phyloP scores from a whole-genome alignment of 2,329 filamentous ascomycete species.

The Trematosphaeria pertusa region DNA sequence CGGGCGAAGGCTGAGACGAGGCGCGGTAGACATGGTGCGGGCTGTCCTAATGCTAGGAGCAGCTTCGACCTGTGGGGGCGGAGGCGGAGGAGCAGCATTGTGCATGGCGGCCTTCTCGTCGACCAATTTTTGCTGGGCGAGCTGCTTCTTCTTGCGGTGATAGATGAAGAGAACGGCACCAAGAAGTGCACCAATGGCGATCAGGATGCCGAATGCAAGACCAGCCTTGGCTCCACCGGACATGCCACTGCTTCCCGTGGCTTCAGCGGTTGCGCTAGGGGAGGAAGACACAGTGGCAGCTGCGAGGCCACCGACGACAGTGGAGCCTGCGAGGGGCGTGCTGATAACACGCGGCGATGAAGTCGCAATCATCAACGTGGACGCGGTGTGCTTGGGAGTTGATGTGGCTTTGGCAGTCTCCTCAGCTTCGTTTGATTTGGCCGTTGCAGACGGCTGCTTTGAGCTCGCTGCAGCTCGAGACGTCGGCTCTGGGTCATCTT shows the following conservation, averaged over 20 bases:
- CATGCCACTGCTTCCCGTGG: slow-evolving; percentile 46
- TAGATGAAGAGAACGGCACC: slow-evolving; percentile 75
- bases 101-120: slow-evolving; percentile 50
- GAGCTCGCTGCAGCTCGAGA: slow-evolving; percentile 19
- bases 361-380: slow-evolving; percentile 36
- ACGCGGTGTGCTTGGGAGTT: slow-evolving; percentile 18
- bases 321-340: slow-evolving; percentile 18
- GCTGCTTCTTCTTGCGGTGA: slow-evolving; percentile 72
- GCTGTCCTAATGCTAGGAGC: slow-evolving; percentile 51
- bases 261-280: slow-evolving; percentile 30
- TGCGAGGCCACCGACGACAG: slow-evolving; percentile 19
- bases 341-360: slow-evolving; percentile 25
- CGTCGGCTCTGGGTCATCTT: slow-evolving; percentile 18
- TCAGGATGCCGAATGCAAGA: slow-evolving; percentile 80
- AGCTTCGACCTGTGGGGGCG: slow-evolving; percentile 26
- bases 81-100: slow-evolving; percentile 35
- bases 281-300: slow-evolving; percentile 30
- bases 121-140: slow-evolving; percentile 45
- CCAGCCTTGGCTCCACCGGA: slow-evolving; percentile 72
- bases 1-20: slow-evolving; percentile 84
- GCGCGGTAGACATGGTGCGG: slow-evolving; percentile 64
- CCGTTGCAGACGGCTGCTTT: slow-evolving; percentile 26
- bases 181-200: slow-evolving; percentile 70
- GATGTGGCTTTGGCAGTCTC: slow-evolving; percentile 25
- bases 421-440: slow-evolving; percentile 16